Base-by-base conservation (phyloP, 2,329 filamentous ascomycete genomes). In the Apiospora kogelbergensis region DNA sequence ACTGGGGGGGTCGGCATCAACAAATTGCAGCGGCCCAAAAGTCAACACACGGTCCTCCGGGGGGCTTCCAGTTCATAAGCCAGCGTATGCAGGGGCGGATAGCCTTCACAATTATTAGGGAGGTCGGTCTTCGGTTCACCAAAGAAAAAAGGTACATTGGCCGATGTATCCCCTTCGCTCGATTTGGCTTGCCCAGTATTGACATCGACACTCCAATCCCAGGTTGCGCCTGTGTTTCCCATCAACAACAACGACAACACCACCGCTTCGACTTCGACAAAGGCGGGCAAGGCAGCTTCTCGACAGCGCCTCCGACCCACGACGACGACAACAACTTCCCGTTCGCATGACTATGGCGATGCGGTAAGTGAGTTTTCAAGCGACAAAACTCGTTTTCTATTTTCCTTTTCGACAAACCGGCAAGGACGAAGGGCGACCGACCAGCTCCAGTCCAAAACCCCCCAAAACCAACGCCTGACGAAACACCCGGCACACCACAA, bases 221-320 rank as follows among this genome's bases (percentile, higher is more conserved):
- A 37, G 9, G 24, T 60, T 37, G 24, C 53, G 26, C 24, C 41
- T 42, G 33, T 30, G 41, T 44, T 44, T 33, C 41, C n/a, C 63
- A 65, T 65, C 63, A 65, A 65, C 63, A 65, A 65, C 63, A 65
- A 44, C 63, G 63, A 64, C 40, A n/a, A 64, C 17, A n/a, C n/a
- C 60, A 41, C 30, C 30, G 37, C 60, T 63, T 53, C 46, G 48
- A 63, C 60, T 63, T 53, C 46, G 48, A 60, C 53, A 60, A 37
- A 37, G 53, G 63, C 37, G 37, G 63, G 63, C 63, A 65, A 65
- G 63, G 63, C 63, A 65, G 63, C 63, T 65, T 65, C 26, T 65
- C 63, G 63, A 65, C 63, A 65, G 63, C 63, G 63, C 63, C 63
- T 20, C 63, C 63, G 63, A 65, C 63, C 63, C 24, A 42, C 63